Conservation (phyloP, 352 stramenopile genomes). For the Globisporangium nodosum region DNA sequence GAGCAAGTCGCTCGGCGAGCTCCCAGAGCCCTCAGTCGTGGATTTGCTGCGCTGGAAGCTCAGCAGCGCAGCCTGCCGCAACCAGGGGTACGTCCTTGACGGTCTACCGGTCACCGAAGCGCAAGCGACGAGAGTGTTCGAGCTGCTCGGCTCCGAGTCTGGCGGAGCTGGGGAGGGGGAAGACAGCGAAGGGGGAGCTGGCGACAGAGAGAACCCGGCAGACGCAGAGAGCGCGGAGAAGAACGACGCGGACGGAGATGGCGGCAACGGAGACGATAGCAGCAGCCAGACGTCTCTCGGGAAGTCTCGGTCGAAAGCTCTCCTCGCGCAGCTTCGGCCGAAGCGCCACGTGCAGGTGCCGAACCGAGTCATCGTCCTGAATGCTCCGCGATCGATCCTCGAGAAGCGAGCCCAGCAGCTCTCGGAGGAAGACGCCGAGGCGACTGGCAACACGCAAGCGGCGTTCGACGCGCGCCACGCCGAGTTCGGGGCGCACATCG, state of each 20-base stretch:
- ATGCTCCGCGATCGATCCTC: constrained; percentile 39
- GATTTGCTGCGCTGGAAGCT: constrained; percentile 69
- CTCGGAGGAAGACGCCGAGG: constrained; percentile 45
- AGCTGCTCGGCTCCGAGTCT: constrained; percentile 1
- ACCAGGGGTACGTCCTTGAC: constrained; percentile 83
- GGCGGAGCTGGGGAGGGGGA: constrained; percentile 13
- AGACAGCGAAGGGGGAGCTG: constrained; percentile 8
- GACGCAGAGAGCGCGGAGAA: constrained; percentile 8
- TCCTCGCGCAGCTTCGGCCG: constrained; percentile 40
- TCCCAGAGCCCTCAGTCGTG: constrained; percentile 33
- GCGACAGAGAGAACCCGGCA: constrained; percentile 11
- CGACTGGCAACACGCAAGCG: constrained; percentile 56
- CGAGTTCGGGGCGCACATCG: constrained; percentile 40
- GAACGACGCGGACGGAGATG: constrained; percentile 12
- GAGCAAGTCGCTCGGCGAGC: constrained; percentile 15
- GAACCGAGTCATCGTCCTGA: constrained; percentile 69
- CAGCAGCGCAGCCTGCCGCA: constrained; percentile 42
- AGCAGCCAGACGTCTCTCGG: constrained; percentile 5
- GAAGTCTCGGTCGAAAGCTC: constrained; percentile 31
- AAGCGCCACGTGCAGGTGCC: constrained; percentile 33
- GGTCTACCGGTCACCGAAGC: constrained; percentile 41
- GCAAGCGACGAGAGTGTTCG: constrained; percentile 49
- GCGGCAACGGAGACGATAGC: constrained; percentile 2
- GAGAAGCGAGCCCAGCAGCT: constrained; percentile 51
- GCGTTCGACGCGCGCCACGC: constrained; percentile 45